Evolutionary conservation across 2,329 filamentous ascomycete genomes (phyloP).

Genomic region (Paracoccidioides lutzii): DNA sequence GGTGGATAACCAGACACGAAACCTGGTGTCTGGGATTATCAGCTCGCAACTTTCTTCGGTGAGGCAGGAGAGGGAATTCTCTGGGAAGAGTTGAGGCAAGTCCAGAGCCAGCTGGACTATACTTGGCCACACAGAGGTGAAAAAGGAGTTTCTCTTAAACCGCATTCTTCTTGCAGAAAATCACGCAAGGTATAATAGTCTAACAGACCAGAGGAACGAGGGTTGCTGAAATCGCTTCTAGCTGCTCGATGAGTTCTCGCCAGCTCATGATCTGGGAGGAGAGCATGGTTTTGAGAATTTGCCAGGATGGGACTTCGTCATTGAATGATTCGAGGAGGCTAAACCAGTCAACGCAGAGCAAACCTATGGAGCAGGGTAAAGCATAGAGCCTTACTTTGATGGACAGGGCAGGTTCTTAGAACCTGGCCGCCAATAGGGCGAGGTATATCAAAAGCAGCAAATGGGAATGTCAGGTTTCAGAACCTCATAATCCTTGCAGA

Average conservation of each 20-base stretch:
- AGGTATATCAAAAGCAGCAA: too few species aligned
- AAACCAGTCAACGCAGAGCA: conserved; percentile 8
- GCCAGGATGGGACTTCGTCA: conserved; percentile 7
- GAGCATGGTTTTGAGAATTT: conserved; percentile 1
- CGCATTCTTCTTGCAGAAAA: conserved; percentile 5
- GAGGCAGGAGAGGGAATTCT: conserved; percentile 2
- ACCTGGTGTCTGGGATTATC: conserved; percentile 6
- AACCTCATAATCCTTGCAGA: too few species aligned
- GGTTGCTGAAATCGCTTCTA: conserved; percentile 6
- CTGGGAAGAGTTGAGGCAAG: conserved; percentile 6
- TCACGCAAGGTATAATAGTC: conserved; percentile 4
- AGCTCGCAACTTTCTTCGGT: conserved; percentile 2
- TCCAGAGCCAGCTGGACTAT: conserved; percentile 6
- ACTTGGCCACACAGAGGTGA: conserved; percentile 2
- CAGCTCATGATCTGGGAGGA: not conserved
- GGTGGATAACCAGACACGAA: conserved; percentile 7
- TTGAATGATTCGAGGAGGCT: conserved; percentile 5
- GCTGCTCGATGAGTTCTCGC: conserved; percentile 2
- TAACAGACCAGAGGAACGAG: not conserved
- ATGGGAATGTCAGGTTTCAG: too few species aligned
- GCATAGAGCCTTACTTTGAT: not conserved
- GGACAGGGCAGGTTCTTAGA: too few species aligned
- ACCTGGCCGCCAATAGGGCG: too few species aligned
- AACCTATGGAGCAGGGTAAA: conserved; percentile 4
- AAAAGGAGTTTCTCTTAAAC: conserved; percentile 3